Evolutionary conservation across 768 basidiomycete genomes (phyloP).

Genomic region (Cystofilobasidium capitatum): DNA sequence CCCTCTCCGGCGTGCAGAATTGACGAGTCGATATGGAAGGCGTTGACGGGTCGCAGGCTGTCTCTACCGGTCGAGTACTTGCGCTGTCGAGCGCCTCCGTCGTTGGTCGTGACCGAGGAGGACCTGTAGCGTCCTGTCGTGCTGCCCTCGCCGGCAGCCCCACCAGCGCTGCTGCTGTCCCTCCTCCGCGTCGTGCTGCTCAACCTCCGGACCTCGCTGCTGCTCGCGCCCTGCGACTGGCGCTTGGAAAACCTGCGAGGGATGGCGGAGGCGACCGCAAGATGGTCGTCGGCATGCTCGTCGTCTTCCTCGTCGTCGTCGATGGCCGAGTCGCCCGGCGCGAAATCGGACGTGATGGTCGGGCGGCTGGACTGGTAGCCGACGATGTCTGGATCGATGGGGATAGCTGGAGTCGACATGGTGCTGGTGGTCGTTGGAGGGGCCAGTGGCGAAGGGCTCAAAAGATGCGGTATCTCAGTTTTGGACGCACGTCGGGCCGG

Average conservation of each 20-base stretch:
- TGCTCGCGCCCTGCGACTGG: constrained; percentile 5
- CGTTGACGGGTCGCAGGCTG: constrained; percentile 1
- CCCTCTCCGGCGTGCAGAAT: too few species aligned
- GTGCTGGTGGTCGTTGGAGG: too few species aligned
- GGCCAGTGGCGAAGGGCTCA: too few species aligned
- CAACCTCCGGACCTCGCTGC: not conserved
- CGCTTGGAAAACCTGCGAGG: constrained; percentile 10
- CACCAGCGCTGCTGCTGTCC: not conserved
- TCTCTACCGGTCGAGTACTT: constrained; percentile 2
- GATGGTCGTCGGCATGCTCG: not conserved
- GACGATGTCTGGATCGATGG: constrained; percentile 14
- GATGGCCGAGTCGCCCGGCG: constrained; percentile 13
- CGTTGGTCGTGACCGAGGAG: not conserved
- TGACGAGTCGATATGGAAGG: constrained; percentile 4
- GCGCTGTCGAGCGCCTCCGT: not conserved
- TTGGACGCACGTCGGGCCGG: too few species aligned
- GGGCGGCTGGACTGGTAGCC: not conserved
- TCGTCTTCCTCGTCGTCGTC: constrained; percentile 12
- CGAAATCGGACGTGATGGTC: not conserved
- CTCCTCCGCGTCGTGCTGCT: not conserved
- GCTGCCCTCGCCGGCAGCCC: not conserved
- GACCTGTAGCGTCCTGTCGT: not conserved
- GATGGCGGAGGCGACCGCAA: constrained; percentile 10
- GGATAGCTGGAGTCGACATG: constrained; percentile 17
- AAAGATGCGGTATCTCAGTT: too few species aligned